These are phyloP conservation scores for Xylariaceae sp. DNA, from an alignment of 2,329 filamentous ascomycete species.

Conservation along the genomic window DNA sequence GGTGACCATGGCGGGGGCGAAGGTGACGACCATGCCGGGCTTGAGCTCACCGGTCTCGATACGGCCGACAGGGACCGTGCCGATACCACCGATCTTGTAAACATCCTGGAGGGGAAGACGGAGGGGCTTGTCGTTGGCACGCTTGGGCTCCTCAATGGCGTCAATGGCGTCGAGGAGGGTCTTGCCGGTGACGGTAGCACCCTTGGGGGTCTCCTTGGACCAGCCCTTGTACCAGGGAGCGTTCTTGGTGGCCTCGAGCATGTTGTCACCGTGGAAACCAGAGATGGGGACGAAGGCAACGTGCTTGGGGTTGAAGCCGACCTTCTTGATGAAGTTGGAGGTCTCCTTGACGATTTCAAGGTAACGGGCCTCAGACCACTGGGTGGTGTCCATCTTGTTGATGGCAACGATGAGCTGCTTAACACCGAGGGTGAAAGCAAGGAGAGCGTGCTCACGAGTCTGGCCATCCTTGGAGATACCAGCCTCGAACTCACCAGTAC, in stretches of 20 bases:
- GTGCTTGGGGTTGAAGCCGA: slow-evolving; percentile 99
- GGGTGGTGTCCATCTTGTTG: slow-evolving; percentile 99
- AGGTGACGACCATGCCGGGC: slow-evolving; percentile 91
- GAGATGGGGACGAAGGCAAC: slow-evolving; percentile 99
- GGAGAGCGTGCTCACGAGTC: slow-evolving; percentile 99
- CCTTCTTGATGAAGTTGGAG: slow-evolving; percentile 99
- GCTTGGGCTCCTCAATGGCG: slow-evolving; percentile 83
- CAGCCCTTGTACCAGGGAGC: slow-evolving; percentile 99
- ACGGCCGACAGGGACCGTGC: slow-evolving; percentile 99
- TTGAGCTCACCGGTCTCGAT: slow-evolving; percentile 98
- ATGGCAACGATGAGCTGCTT: slow-evolving; percentile 99
- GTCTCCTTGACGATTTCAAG: slow-evolving; percentile 99
- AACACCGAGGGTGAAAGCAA: slow-evolving; percentile 99
- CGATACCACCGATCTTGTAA: slow-evolving; percentile 99
- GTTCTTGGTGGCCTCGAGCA: slow-evolving; percentile 85
- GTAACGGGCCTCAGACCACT: slow-evolving; percentile 96
- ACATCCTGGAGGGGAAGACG: slow-evolving; percentile 99
- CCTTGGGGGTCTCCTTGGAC: slow-evolving; percentile 85
- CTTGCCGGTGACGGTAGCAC: slow-evolving; percentile 82
- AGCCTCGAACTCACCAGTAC: slow-evolving; percentile 99
- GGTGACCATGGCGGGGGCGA: slow-evolving; percentile 97
- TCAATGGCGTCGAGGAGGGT: slow-evolving; percentile 99
- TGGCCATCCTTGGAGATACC: slow-evolving; percentile 99
- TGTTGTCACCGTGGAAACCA: slow-evolving; percentile 99
- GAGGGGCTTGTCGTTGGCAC: slow-evolving; percentile 98